Conservation (phyloP, 768 basidiomycete species). For the Termitomyces sp. region DNA sequence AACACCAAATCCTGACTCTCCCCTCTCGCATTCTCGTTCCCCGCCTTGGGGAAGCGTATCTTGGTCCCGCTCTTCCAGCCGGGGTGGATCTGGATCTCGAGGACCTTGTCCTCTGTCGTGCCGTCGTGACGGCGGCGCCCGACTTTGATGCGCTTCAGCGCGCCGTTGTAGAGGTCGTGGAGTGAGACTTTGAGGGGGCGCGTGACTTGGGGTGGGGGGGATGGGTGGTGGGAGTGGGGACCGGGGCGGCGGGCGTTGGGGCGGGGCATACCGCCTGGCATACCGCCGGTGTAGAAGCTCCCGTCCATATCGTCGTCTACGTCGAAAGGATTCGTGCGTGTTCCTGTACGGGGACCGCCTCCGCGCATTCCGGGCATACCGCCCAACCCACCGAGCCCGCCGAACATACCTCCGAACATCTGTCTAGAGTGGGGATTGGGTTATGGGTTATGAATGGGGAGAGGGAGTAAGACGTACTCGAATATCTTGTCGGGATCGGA, state of each 20-base stretch:
- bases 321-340: conserved; percentile 30
- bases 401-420: conserved; percentile 42
- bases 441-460: not conserved
- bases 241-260: conserved; percentile 17
- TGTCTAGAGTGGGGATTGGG: conserved; percentile 39
- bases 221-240: conserved; percentile 13
- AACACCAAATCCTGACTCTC: conserved; percentile 92
- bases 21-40: conserved; percentile 68
- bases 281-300: conserved; percentile 32
- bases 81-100: conserved; percentile 76
- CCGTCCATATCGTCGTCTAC: conserved; percentile 49
- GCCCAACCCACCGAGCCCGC: conserved; percentile 25
- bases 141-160: conserved; percentile 86
- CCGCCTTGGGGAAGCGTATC: conserved; percentile 82
- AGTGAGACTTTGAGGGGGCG: conserved; percentile 81
- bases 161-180: conserved; percentile 82
- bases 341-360: conserved; percentile 26
- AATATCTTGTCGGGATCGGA: conserved; percentile 87
- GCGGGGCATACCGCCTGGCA: conserved; percentile 56
- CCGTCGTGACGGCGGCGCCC: conserved; percentile 72
- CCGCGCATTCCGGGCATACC: conserved; percentile 34
- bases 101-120: conserved; percentile 77
- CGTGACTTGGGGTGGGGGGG: conserved; percentile 16
- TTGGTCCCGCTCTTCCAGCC: conserved; percentile 98
- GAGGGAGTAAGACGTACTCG: conserved; percentile 50